Base-by-base conservation (phyloP, 805 yeast genomes). In the Starmerella cellae region DNA sequence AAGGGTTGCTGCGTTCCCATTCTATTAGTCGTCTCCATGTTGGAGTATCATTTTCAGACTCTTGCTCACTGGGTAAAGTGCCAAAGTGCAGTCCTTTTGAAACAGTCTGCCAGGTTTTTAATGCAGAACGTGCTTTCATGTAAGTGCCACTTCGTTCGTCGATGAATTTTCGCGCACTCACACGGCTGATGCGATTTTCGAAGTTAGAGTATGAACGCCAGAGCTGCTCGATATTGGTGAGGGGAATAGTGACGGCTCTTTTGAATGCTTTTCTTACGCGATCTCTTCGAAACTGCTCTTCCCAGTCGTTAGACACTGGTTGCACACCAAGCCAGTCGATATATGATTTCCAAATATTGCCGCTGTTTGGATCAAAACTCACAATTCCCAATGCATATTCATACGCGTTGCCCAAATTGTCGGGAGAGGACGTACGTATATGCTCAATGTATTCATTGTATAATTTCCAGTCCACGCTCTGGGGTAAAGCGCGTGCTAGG, bases 401-500 rank as follows among this genome's bases (percentile, higher is more conserved):
- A 58, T 77, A 88, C 0, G 95, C 94, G 91, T 87, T 48, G 71
- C 76, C 56, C 80, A 49, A 93, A 28, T 91, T 91, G 20, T 88
- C 93, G 3, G 85, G 79, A 41, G 68, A 67, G 37, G 70, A 73
- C 35, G 83, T 67, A 43, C 87, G 74, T 23, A 87, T 83, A 58
- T 82, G 83, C 36, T 71, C 73, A 23, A 91, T 70, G 59, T 88
- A 88, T n/a, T 72, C 62, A 42, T 75, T 67, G 79, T 94, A 88
- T 21, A 88, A 61, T 20, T 71, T 70, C 22, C 84, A 76, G 51
- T 79, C 75, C 39, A 71, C 74, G 17, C 77, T 70, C 26, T 68
- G 66, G 2, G 77, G 69, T 34, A 87, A 67, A 55, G 83, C 74
- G 39, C 77, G 66, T 6, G 74, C 67, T 52, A 84, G 79, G 18